These are phyloP conservation scores for Camellia granthamiana DNA, from an alignment of 148 eudicot genomes.

Conservation along the genomic window DNA sequence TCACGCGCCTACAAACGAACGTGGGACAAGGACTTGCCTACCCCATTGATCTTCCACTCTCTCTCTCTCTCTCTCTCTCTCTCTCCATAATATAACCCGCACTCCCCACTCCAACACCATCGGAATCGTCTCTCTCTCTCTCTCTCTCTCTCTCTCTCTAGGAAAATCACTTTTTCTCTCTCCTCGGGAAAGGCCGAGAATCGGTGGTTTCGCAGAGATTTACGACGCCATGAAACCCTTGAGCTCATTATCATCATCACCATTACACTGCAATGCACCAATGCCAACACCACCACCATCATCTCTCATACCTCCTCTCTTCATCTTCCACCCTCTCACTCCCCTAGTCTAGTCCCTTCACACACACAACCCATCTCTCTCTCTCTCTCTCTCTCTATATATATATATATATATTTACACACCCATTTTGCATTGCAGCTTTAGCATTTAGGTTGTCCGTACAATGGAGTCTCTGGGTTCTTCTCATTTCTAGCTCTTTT, in stretches of 20 bases:
- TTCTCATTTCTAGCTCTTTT: neutral
- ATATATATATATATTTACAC: neutral
- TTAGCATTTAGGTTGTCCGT: too few relatives aligned
- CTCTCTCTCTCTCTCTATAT: neutral
- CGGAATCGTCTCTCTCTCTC: neutral
- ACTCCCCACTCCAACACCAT: neutral
- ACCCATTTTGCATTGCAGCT: too few relatives aligned
- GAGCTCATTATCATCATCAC: neutral
- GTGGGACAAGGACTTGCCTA: too few relatives aligned
- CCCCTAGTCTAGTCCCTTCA: neutral
- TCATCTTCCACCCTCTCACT: neutral
- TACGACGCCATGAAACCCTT: neutral
- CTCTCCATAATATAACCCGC: conserved; percentile 4
- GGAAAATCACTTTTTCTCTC: conserved; percentile 3
- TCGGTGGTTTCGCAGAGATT: conserved; percentile 13
- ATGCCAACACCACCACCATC: neutral
- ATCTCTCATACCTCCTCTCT: neutral
- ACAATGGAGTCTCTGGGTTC: neutral
- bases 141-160: conserved; percentile 3
- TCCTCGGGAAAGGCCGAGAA: neutral
- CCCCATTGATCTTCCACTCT: too few relatives aligned
- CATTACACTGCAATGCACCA: neutral
- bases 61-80: neutral
- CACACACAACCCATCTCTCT: neutral
- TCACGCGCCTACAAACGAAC: too few relatives aligned